Conservation (phyloP, 78 protist species). For the Guillardia theta region DNA sequence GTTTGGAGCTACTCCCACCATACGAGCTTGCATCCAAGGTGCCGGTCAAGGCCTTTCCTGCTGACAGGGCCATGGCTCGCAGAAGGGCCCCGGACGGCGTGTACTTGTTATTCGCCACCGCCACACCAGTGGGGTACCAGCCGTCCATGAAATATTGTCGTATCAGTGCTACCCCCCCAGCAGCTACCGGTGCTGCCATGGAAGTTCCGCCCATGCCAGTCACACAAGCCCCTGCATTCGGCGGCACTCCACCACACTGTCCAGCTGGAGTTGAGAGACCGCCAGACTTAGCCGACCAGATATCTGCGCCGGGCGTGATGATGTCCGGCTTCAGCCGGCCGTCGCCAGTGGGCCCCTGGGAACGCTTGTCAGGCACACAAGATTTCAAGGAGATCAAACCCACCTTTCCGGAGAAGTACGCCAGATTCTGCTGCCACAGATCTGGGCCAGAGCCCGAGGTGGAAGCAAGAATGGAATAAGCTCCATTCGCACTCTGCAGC, state of each 20-base stretch:
- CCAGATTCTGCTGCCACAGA: constrained; percentile 11
- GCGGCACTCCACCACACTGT: neutral
- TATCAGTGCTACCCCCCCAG: constrained; percentile 61
- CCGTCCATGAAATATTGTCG: constrained; percentile 64
- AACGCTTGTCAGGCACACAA: too few species aligned
- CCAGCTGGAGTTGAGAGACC: neutral
- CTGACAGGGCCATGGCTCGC: constrained; percentile 65
- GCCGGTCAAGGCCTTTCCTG: constrained; percentile 62
- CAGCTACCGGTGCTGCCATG: constrained; percentile 76
- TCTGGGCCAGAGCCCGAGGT: neutral
- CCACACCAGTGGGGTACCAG: constrained; percentile 56
- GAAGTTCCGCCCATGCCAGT: constrained; percentile 52
- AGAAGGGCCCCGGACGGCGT: constrained; percentile 61
- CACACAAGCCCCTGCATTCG: neutral
- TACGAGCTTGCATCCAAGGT: neutral
- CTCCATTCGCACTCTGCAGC: neutral
- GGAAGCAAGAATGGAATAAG: neutral
- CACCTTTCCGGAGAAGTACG: neutral
- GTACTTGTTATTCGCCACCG: neutral
- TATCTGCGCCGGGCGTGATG: neutral
- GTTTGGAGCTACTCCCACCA: neutral
- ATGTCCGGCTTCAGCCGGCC: constrained; percentile 20
- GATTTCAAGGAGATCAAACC: too few species aligned
- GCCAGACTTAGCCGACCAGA: neutral
- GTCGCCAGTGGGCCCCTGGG: constrained; percentile 42